These are phyloP conservation scores for Cordia subcordata DNA, from an alignment of 257 asterid species.

Conservation along the genomic window DNA sequence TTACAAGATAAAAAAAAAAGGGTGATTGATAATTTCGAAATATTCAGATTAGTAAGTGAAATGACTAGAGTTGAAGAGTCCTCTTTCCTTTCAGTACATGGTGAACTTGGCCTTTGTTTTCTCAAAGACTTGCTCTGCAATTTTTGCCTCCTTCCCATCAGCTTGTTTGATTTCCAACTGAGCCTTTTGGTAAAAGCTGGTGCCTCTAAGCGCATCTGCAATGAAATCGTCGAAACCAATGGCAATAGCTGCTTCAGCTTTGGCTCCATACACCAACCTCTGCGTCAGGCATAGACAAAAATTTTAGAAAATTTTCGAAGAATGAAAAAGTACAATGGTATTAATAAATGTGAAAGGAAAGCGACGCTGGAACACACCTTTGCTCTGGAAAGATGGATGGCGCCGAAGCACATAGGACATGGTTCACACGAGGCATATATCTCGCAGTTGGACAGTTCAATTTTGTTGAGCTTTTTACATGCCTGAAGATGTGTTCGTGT, in stretches of 20 bases:
- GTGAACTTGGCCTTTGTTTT: conserved; percentile 75
- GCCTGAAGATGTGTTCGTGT: conserved; percentile 48
- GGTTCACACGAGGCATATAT: conserved; percentile 97
- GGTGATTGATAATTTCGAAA: neutral
- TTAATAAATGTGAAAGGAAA: neutral
- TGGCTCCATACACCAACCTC: conserved; percentile 96
- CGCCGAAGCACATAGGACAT: conserved; percentile 98
- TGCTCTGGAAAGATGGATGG: conserved; percentile 94
- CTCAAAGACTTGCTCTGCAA: conserved; percentile 97
- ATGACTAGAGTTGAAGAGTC: neutral
- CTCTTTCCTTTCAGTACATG: conserved; percentile 36
- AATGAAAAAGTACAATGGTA: neutral
- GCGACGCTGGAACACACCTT: conserved; percentile 78
- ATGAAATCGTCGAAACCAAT: conserved; percentile 96
- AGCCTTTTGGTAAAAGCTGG: conserved; percentile 89
- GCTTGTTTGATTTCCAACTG: conserved; percentile 76
- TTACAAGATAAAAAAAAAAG: neutral
- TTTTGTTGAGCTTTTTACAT: conserved; percentile 84
- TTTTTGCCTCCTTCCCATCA: conserved; percentile 65
- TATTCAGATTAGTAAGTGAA: neutral
- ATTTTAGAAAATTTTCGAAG: neutral
- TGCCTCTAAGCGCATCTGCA: conserved; percentile 92
- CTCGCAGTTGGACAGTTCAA: conserved; percentile 95
- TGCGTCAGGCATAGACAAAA: conserved; percentile 19
- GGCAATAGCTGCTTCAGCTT: conserved; percentile 97